phyloP scores from a whole-genome alignment of 2,329 filamentous ascomycete species.

The Exophiala lecanii-corni region DNA sequence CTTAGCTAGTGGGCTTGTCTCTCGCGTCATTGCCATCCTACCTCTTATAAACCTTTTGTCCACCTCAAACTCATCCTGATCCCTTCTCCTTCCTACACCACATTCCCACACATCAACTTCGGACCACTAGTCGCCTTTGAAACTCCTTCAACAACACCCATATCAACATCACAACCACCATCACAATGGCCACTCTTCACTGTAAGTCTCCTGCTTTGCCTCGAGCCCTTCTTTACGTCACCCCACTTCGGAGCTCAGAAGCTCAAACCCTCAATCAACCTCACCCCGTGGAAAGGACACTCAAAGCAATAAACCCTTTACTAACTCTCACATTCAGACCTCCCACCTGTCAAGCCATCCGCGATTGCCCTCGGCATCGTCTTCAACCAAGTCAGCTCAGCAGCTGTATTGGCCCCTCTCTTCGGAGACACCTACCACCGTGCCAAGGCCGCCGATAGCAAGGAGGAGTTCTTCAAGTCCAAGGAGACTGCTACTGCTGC shows the following conservation, averaged over 20 bases:
- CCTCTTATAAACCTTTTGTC: conserved; percentile 6
- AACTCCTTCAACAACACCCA: conserved; percentile 2
- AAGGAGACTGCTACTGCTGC: conserved; percentile 87
- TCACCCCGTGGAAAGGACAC: background rate
- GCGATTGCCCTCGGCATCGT: conserved; percentile 92
- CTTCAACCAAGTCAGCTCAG: conserved; percentile 90
- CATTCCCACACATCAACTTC: background rate
- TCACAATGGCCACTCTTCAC: conserved; percentile 55
- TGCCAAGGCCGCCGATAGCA: conserved; percentile 84
- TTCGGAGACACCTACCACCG: conserved; percentile 94
- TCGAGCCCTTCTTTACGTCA: conserved; percentile 13
- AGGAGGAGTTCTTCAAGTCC: conserved; percentile 92
- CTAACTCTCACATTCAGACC: conserved; percentile 44
- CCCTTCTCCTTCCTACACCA: conserved; percentile 9
- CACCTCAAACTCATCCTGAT: background rate
- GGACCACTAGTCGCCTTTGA: too few species aligned
- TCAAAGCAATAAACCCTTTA: background rate
- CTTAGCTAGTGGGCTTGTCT: too few species aligned
- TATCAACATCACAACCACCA: conserved; percentile 6
- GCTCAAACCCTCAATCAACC: conserved; percentile 1
- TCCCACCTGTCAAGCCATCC: conserved; percentile 89
- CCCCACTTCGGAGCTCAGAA: conserved; percentile 7
- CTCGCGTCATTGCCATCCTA: background rate
- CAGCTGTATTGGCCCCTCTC: conserved; percentile 79
- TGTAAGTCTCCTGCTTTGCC: conserved; percentile 42